Base-by-base conservation (phyloP, 2,329 filamentous ascomycete genomes). In the Hymenoscyphus albidus region DNA sequence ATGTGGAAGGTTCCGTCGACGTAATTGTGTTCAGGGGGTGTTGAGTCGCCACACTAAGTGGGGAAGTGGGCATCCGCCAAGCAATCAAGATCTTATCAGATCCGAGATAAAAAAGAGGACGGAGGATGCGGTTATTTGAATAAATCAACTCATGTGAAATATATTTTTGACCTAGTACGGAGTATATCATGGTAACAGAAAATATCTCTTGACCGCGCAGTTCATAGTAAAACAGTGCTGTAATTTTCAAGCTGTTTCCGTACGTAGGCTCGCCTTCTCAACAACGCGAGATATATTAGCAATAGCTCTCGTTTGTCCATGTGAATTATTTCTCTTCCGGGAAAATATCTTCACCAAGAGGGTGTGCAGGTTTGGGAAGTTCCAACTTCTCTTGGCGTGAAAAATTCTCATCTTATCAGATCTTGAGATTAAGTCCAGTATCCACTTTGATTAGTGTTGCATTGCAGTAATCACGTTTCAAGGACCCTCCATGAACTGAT, bases 361-460 rank as follows among this genome's bases (percentile, higher is more conserved):
- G 18, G 44, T n/a, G 18, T 22, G 9, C 44, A 51, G 42, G n/a
- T 44, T n/a, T 18, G 42, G 42, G 42, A 18, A 44, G 44, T 18
- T 51, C n/a, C n/a, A 51, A 12, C 22, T 22, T 22, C 31, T 48
- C 27, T 48, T 48, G 39, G 39, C 32, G 42, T 61, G 59, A 51
- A 55, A 55, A 39, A 13, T 54, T 40, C n/a, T 44, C 39, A 61
- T 61, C 59, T 61, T 61, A 61, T 61, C 59, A 61, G 59, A 61
- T 61, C 59, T 14, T 32, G 18, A 42, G 44, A 51, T 51, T 51
- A 18, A 22, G 44, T 22, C 5, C 10, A 3, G 14, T 51, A 22
- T 51, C 44, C 44, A 51, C 44, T 51, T 51, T 7, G 18, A 10
- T 18, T 5, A 7, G 44, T 48, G 44, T 51, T 22, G 44, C 44